Percentiles rank a stretch among this genome's conserved stretches.
These are phyloP conservation scores for Cytidiella melzeri DNA, from an alignment of 768 basidiomycete species.

Conservation along the genomic window DNA sequence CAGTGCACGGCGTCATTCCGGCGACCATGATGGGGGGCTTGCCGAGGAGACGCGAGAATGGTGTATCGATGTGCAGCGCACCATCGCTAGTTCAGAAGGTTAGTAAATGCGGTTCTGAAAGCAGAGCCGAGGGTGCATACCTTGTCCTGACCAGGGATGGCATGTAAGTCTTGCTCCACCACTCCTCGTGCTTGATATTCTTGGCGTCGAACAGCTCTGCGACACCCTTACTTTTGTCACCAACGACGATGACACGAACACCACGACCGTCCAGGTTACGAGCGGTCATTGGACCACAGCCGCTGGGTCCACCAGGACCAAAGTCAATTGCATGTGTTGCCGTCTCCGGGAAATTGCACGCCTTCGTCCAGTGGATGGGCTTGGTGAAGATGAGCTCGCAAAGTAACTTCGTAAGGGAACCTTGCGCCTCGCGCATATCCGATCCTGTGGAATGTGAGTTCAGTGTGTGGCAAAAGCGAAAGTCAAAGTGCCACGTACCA, in stretches of 20 bases:
- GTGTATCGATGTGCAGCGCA: slow-evolving; percentile 86
- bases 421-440: slow-evolving; percentile 66
- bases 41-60: slow-evolving; percentile 91
- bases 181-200: slow-evolving; percentile 68
- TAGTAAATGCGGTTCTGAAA: background rate
- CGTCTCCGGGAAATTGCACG: slow-evolving; percentile 81
- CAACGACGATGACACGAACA: slow-evolving; percentile 81
- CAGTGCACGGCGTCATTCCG: slow-evolving; percentile 98
- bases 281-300: slow-evolving; percentile 87
- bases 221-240: slow-evolving; percentile 86
- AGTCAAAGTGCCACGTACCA: slow-evolving; percentile 71
- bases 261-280: slow-evolving; percentile 92
- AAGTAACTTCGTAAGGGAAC: slow-evolving; percentile 79
- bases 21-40: slow-evolving; percentile 99
- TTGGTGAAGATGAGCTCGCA: slow-evolving; percentile 91
- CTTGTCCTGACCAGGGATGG: slow-evolving; percentile 86
- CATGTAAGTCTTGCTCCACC: slow-evolving; percentile 88
- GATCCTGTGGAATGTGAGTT: slow-evolving; percentile 50
- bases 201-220: slow-evolving; percentile 75
- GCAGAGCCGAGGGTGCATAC: slow-evolving; percentile 36
- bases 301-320: slow-evolving; percentile 90
- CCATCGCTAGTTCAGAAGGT: slow-evolving; percentile 60
- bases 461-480: no score
- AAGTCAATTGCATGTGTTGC: slow-evolving; percentile 97
- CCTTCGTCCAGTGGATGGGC: slow-evolving; percentile 90